Evolutionary conservation across 305 asterid species (phyloP).

Genomic region (Fraxinus baroniana): DNA sequence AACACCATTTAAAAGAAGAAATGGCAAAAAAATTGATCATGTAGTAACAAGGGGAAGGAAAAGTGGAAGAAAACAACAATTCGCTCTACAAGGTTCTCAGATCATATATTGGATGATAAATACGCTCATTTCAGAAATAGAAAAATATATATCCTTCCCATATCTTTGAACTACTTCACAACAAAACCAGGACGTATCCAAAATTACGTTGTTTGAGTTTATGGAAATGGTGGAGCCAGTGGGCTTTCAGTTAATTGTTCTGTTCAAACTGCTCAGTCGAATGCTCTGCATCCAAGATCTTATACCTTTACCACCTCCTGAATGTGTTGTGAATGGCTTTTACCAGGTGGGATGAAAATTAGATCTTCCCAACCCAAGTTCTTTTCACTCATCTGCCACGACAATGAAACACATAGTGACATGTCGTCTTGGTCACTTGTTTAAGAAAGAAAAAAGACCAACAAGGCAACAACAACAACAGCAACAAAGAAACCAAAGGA

Average conservation of each 20-base stretch:
- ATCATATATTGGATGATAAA: neutral
- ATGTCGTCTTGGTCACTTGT: neutral
- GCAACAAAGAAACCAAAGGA: neutral
- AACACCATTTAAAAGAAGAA: neutral
- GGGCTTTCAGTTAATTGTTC: neutral
- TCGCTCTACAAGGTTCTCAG: neutral
- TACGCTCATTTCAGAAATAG: neutral
- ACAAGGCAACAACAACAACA: too few relatives aligned
- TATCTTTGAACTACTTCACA: constrained; percentile 16
- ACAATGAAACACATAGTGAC: constrained; percentile 5
- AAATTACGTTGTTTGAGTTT: neutral
- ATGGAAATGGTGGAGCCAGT: neutral
- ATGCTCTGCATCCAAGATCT: constrained; percentile 16
- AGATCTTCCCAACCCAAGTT: constrained; percentile 92
- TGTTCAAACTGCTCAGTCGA: neutral
- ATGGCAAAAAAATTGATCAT: neutral
- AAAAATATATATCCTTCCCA: neutral
- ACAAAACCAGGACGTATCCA: constrained; percentile 18
- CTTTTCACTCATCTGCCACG: constrained; percentile 58
- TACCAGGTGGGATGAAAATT: constrained; percentile 89
- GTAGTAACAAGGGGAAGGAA: neutral
- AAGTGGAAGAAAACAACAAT: neutral
- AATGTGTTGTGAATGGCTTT: constrained; percentile 87
- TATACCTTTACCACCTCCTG: constrained; percentile 58
- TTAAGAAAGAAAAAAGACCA: neutral